A percentile compares a stretch with the other conserved stretches of the same genome.
These are phyloP conservation scores for Mycena galericulata DNA, from an alignment of 768 basidiomycete species.

Conservation along the genomic window DNA sequence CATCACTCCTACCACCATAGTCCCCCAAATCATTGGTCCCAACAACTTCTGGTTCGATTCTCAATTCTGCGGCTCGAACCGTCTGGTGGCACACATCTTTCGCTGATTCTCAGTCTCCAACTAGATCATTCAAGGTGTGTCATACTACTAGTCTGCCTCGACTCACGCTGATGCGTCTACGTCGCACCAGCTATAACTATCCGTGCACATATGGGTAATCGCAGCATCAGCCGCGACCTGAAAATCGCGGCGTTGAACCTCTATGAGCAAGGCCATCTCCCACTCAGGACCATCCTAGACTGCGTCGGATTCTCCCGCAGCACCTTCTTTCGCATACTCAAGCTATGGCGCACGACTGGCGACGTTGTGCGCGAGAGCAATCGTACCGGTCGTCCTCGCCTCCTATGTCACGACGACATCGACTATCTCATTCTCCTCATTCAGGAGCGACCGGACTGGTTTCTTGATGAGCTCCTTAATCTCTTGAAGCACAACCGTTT, in stretches of 20 bases:
- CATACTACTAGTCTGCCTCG: too few species aligned
- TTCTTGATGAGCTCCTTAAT: constrained; percentile 46
- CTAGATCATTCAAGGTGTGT: too few species aligned
- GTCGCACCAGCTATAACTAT: too few species aligned
- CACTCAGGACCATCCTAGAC: constrained; percentile 38
- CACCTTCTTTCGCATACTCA: constrained; percentile 40
- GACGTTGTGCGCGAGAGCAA: constrained; percentile 35
- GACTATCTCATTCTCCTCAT: constrained; percentile 37
- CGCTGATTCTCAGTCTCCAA: too few species aligned
- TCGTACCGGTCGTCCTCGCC: neutral
- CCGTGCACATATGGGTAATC: too few species aligned
- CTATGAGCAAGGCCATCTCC: constrained; percentile 33
- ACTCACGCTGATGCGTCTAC: too few species aligned
- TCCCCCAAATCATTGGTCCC: too few species aligned
- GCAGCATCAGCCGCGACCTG: constrained; percentile 40
- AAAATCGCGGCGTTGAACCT: constrained; percentile 47
- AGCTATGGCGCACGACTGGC: constrained; percentile 42
- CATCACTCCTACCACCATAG: too few species aligned
- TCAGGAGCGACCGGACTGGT: constrained; percentile 42
- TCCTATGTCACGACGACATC: constrained; percentile 33
- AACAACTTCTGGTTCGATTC: too few species aligned
- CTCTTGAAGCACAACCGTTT: constrained; percentile 45
- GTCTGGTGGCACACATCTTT: too few species aligned
- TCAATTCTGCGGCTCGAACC: too few species aligned
- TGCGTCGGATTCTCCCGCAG: constrained; percentile 36